Conservation (phyloP, 2,329 filamentous ascomycete species). For the Sphaerulina vaccinii region DNA sequence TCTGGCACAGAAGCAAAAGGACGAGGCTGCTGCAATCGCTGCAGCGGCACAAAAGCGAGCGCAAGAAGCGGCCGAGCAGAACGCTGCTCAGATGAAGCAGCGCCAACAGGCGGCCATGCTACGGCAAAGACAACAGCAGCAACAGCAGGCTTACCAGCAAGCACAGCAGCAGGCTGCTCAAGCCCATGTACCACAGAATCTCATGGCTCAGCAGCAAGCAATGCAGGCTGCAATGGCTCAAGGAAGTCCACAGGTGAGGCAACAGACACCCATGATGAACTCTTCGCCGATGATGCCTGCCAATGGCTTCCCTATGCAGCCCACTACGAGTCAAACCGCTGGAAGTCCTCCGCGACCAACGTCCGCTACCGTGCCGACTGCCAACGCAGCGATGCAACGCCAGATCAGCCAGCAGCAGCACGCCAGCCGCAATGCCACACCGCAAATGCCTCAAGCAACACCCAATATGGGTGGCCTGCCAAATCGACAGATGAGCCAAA, state of each 20-base stretch:
- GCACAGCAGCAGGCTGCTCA: constrained; percentile 25
- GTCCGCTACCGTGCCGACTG: constrained; percentile 57
- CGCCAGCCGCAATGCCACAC: constrained; percentile 38
- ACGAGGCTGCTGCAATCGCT: constrained; percentile 47
- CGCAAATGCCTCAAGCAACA: constrained; percentile 41
- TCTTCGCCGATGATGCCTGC: constrained; percentile 45
- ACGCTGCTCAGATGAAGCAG: constrained; percentile 48
- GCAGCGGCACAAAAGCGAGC: constrained; percentile 44
- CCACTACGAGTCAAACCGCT: constrained; percentile 65
- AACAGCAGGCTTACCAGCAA: constrained; percentile 31
- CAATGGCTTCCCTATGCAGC: constrained; percentile 52
- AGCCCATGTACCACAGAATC: constrained; percentile 42
- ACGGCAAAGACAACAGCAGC: constrained; percentile 35
- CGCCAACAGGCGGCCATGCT: constrained; percentile 21
- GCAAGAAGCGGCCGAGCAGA: constrained; percentile 45
- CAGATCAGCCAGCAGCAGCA: constrained; percentile 41
- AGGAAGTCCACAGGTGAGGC: constrained; percentile 60
- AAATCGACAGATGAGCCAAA: constrained; percentile 39
- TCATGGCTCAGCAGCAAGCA: constrained; percentile 23
- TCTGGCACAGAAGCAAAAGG: constrained; percentile 40
- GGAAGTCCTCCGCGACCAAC: constrained; percentile 64
- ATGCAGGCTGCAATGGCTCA: constrained; percentile 52
- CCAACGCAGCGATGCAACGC: constrained; percentile 37
- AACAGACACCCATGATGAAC: constrained; percentile 48
- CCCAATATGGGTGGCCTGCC: constrained; percentile 38